A percentile compares a stretch with the other conserved stretches of the same genome.
phyloP scores from a whole-genome alignment of 2,329 filamentous ascomycete species.

The Aspergillus sp. region DNA sequence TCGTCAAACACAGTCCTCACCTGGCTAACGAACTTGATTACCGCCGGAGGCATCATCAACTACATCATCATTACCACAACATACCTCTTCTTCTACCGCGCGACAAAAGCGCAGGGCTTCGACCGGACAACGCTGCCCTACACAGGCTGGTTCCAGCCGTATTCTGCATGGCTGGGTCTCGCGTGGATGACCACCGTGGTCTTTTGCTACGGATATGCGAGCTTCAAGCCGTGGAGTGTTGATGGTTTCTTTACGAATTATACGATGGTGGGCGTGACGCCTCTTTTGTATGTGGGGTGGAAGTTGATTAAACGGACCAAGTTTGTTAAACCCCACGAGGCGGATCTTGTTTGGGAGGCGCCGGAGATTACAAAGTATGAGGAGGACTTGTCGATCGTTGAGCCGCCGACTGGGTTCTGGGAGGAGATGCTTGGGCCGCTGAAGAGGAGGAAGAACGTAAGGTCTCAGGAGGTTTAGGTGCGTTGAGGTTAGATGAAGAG shows the following conservation, averaged over 20 bases:
- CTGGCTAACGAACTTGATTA: slow-evolving; percentile 63
- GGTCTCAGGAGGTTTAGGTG: background rate
- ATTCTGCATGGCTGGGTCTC: slow-evolving; percentile 45
- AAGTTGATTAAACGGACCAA: slow-evolving; percentile 48
- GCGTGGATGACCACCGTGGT: slow-evolving; percentile 17
- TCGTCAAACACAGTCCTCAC: slow-evolving; percentile 56
- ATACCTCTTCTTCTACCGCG: slow-evolving; percentile 64
- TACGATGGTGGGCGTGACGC: slow-evolving; percentile 67
- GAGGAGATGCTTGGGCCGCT: slow-evolving; percentile 12
- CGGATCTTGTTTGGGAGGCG: slow-evolving; percentile 20
- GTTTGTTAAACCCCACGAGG: slow-evolving; percentile 11
- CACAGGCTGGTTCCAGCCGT: slow-evolving; percentile 63
- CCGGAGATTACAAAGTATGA: slow-evolving; percentile 20
- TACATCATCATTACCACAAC: slow-evolving; percentile 65
- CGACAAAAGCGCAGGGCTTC: slow-evolving; percentile 55
- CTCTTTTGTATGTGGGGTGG: slow-evolving; percentile 67
- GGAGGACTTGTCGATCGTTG: slow-evolving; percentile 14
- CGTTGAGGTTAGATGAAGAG: too few species aligned
- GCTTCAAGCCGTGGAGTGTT: slow-evolving; percentile 51
- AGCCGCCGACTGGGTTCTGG: slow-evolving; percentile 23
- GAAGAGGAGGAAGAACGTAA: background rate
- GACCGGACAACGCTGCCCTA: slow-evolving; percentile 62
- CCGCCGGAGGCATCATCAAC: slow-evolving; percentile 62
- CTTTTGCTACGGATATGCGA: slow-evolving; percentile 59
- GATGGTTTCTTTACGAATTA: slow-evolving; percentile 72